Percentiles rank a stretch among this genome's conserved stretches.
phyloP scores from a whole-genome alignment of 495 filamentous ascomycete species.

The Cladorrhinum samala region DNA sequence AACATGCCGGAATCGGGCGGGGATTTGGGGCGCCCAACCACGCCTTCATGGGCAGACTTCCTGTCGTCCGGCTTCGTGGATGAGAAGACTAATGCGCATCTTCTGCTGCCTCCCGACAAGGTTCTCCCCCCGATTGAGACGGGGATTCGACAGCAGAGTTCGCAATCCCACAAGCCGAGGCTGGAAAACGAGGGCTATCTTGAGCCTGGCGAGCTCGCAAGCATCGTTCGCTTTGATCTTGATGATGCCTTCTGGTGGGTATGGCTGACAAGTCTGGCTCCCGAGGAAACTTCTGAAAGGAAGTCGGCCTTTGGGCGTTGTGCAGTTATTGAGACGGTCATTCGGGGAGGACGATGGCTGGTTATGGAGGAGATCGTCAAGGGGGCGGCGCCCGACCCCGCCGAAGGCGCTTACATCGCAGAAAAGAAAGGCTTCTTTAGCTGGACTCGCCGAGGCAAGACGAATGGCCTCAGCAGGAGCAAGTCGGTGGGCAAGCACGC shows the following conservation, averaged over 20 bases:
- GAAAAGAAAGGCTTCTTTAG: constrained; percentile 92
- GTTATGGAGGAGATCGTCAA: constrained; percentile 95
- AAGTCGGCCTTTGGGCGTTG: constrained; percentile 94
- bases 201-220: constrained; percentile 90
- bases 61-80: constrained; percentile 87
- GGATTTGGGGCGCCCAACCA: constrained; percentile 75
- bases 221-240: constrained; percentile 75
- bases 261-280: constrained; percentile 94
- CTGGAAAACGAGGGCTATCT: constrained; percentile 58
- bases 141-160: constrained; percentile 66
- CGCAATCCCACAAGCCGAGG: constrained; percentile 74
- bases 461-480: constrained; percentile 50
- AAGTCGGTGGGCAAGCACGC: constrained; percentile 49
- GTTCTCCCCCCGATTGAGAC: constrained; percentile 78
- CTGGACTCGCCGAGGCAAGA: constrained; percentile 64
- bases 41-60: constrained; percentile 97
- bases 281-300: constrained; percentile 73
- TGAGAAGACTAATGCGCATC: constrained; percentile 50
- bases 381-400: constrained; percentile 80
- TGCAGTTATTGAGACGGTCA: constrained; percentile 81
- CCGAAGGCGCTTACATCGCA: constrained; percentile 78
- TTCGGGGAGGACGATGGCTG: constrained; percentile 78
- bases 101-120: constrained; percentile 86
- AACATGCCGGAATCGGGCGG: constrained; percentile 57
- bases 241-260: constrained; percentile 99